Evolutionary conservation across 805 yeast genomes (phyloP).

Genomic region (Wickerhamiella allomyrinae): DNA sequence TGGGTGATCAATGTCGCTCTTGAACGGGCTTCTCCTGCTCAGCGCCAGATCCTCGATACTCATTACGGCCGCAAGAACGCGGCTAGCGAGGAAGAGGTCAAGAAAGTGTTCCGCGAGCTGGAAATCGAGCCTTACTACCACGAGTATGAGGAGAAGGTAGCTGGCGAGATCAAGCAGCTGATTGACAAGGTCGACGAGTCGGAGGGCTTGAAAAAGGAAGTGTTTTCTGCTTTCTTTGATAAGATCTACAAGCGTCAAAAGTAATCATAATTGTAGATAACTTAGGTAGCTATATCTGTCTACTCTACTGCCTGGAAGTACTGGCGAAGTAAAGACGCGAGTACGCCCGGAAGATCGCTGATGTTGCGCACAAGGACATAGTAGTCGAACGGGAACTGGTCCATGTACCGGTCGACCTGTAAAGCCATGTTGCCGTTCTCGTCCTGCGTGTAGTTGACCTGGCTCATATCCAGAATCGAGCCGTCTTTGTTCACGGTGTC

Average conservation of each 20-base stretch:
- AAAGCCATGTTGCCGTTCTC: constrained; percentile 54
- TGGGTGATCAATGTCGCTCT: constrained; percentile 95
- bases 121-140: constrained; percentile 55
- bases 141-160: constrained; percentile 71
- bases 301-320: constrained; percentile 39
- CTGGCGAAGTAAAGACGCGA: constrained; percentile 78
- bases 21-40: constrained; percentile 60
- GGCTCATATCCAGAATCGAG: constrained; percentile 87
- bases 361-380: constrained; percentile 88
- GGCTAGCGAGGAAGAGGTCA: constrained; percentile 51
- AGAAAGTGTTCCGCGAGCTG: constrained; percentile 59
- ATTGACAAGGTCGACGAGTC: constrained; percentile 73
- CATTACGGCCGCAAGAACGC: constrained; percentile 82
- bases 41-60: constrained; percentile 66
- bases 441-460: constrained; percentile 62
- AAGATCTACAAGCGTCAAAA: constrained; percentile 92
- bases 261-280: constrained; percentile 25
- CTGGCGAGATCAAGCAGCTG: constrained; percentile 43
- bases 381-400: constrained; percentile 91
- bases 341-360: constrained; percentile 79
- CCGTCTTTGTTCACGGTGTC: constrained; percentile 63
- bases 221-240: constrained; percentile 68
- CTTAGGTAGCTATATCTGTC: background rate
- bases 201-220: constrained; percentile 83
- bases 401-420: constrained; percentile 72